A percentile compares a stretch with the other conserved stretches of the same genome.
Conservation (phyloP, 495 filamentous ascomycete species). For the Cetradonia linearis region DNA sequence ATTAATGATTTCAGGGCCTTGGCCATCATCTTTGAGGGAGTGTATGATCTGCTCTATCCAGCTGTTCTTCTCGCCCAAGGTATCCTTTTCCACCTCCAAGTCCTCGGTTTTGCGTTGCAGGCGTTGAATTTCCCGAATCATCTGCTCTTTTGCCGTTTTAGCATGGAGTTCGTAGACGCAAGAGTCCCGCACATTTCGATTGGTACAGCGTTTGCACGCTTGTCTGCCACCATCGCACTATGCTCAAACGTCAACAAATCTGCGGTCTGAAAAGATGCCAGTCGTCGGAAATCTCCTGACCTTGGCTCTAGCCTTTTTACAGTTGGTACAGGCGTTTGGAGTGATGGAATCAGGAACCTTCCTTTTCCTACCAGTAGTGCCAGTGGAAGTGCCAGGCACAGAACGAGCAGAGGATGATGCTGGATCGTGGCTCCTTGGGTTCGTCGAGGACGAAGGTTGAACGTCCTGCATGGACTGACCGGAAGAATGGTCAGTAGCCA, state of each 20-base stretch:
- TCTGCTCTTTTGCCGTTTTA: conserved; percentile 21
- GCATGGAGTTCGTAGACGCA: conserved; percentile 23
- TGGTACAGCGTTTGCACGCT: conserved; percentile 18
- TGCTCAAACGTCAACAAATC: not conserved
- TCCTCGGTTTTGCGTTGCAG: conserved; percentile 18
- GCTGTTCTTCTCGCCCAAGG: conserved; percentile 25
- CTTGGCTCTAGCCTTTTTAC: conserved; percentile 29
- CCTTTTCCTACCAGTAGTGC: conserved; percentile 15
- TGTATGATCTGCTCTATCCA: conserved; percentile 29
- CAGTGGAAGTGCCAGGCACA: not conserved
- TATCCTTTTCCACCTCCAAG: conserved; percentile 15
- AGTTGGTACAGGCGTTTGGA: conserved; percentile 28
- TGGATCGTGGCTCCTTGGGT: not conserved
- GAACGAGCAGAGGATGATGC: conserved; percentile 2
- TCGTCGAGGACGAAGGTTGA: conserved; percentile 3
- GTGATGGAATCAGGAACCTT: conserved; percentile 26
- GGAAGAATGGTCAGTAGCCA: not conserved
- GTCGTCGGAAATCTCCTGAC: conserved; percentile 7
- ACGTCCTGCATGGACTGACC: conserved; percentile 5
- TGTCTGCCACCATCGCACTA: conserved; percentile 24
- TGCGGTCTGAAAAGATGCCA: not conserved
- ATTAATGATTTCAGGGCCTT: conserved; percentile 28
- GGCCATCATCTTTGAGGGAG: conserved; percentile 28
- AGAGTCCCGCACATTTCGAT: conserved; percentile 13
- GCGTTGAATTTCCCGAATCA: conserved; percentile 22